phyloP scores from a whole-genome alignment of 345 rosid genomes.

The Pseudoturritis turrita region DNA sequence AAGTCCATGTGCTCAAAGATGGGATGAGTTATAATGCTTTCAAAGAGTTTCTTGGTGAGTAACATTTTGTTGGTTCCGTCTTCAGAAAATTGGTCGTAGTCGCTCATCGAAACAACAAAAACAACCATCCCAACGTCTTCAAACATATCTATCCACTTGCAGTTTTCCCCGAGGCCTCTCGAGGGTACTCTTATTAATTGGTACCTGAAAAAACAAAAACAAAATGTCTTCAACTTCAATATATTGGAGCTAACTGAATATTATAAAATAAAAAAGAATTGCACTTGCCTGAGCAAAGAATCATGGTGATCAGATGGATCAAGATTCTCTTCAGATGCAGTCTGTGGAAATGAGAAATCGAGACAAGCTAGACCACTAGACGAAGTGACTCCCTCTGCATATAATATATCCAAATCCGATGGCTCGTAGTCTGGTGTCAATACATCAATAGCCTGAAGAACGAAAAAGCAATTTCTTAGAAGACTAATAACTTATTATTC shows the following conservation, averaged over 20 bases:
- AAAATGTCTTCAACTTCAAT: neutral
- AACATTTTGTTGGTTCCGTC: constrained; percentile 80
- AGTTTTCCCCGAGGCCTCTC: constrained; percentile 86
- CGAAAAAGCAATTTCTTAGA: neutral
- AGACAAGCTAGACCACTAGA: constrained; percentile 91
- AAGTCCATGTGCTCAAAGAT: constrained; percentile 87
- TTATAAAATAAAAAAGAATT: neutral
- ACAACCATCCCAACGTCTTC: constrained; percentile 94
- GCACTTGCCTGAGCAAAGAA: constrained; percentile 62
- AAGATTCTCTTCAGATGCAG: constrained; percentile 48
- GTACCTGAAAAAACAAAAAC: constrained; percentile 44
- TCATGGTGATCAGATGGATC: constrained; percentile 66
- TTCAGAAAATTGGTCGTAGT: constrained; percentile 62
- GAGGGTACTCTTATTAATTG: constrained; percentile 86
- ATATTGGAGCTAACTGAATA: neutral
- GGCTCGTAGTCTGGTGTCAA: constrained; percentile 84
- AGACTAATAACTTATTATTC: neutral
- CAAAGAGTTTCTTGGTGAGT: constrained; percentile 65
- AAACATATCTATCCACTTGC: constrained; percentile 98
- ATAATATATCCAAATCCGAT: constrained; percentile 87
- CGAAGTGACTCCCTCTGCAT: constrained; percentile 94
- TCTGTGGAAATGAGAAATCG: constrained; percentile 80
- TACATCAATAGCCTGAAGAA: constrained; percentile 66
- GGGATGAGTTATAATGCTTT: constrained; percentile 79
- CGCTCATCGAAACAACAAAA: constrained; percentile 75